phyloP scores from a whole-genome alignment of 164 flowering plant species.

The Stephania yunnanensis region DNA sequence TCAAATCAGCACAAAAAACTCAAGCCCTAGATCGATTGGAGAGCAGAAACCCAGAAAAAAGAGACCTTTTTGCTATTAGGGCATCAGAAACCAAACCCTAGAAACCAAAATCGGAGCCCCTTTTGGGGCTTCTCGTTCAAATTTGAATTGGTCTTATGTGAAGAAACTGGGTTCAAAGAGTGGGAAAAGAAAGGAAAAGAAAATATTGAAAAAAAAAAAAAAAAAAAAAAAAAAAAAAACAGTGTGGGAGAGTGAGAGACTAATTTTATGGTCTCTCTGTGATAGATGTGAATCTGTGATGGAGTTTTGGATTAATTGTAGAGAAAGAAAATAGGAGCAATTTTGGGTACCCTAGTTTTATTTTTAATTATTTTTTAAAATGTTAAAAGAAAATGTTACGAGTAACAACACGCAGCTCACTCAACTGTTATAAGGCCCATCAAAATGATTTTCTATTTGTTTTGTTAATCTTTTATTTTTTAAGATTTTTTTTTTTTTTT shows the following conservation, averaged over 20 bases:
- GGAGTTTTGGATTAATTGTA: background rate
- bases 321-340: background rate
- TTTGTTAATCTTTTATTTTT: too few relatives aligned
- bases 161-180: background rate
- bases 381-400: too few relatives aligned
- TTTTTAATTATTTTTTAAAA: background rate
- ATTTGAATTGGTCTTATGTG: background rate
- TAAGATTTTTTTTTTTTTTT: too few relatives aligned
- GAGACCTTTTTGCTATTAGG: background rate
- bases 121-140: background rate
- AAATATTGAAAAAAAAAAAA: background rate
- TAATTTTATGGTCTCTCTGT: background rate
- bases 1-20: background rate
- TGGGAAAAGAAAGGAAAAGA: background rate
- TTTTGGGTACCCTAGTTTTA: background rate
- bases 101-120: background rate
- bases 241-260: background rate
- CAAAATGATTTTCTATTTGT: too few relatives aligned
- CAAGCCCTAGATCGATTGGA: background rate
- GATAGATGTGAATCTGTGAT: background rate
- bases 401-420: too few relatives aligned
- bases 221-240: background rate
- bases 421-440: too few relatives aligned
- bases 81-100: constrained; percentile 6
- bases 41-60: background rate